phyloP scores from a whole-genome alignment of 352 stramenopile genomes.

The Nothophytophthora sp. region DNA sequence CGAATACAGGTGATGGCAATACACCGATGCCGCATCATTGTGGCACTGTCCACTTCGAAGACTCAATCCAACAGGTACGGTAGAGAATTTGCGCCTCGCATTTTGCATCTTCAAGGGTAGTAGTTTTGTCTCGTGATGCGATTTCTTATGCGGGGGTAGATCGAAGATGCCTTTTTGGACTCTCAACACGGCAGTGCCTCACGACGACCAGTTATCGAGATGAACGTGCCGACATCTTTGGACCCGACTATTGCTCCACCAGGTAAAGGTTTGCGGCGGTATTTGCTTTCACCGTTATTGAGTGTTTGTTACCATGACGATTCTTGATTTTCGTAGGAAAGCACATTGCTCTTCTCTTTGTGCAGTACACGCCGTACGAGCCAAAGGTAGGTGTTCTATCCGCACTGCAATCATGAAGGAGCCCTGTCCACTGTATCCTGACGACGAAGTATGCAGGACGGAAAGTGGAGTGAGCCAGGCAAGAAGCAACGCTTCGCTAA shows the following conservation, averaged over 20 bases:
- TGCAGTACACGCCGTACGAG: slow-evolving; percentile 91
- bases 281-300: background rate
- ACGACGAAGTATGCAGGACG: slow-evolving; percentile 38
- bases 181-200: slow-evolving; percentile 70
- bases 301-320: background rate
- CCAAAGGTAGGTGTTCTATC: slow-evolving; percentile 47
- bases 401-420: background rate
- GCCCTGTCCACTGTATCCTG: background rate
- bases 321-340: slow-evolving; percentile 47
- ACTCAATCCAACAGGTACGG: slow-evolving; percentile 62
- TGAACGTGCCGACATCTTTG: slow-evolving; percentile 90
- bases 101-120: background rate
- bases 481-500: slow-evolving; percentile 84
- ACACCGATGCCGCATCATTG: slow-evolving; percentile 78
- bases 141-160: slow-evolving; percentile 36
- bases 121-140: background rate
- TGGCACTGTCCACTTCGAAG: slow-evolving; percentile 91
- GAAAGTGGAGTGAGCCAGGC: slow-evolving; percentile 67
- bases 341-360: slow-evolving; percentile 90
- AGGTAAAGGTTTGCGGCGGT: slow-evolving; percentile 27
- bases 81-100: too few species aligned
- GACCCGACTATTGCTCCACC: slow-evolving; percentile 75
- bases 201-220: slow-evolving; percentile 86
- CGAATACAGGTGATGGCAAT: slow-evolving; percentile 58
- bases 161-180: slow-evolving; percentile 89